phyloP scores from a whole-genome alignment of 257 asterid species.

The Agastache rugosa region DNA sequence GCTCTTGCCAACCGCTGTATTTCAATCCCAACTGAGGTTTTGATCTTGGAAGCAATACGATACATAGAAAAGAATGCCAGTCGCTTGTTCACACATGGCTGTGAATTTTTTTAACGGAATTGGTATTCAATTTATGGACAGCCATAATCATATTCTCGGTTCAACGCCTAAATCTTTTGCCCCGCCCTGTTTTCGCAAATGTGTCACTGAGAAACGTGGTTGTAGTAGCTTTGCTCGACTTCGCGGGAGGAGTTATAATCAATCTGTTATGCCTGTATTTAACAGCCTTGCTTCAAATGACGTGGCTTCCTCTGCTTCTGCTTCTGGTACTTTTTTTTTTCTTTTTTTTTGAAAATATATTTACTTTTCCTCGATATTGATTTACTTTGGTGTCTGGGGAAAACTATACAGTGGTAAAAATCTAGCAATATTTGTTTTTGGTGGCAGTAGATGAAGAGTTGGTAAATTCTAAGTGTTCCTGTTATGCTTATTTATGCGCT shows the following conservation, averaged over 20 bases:
- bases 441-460: not conserved
- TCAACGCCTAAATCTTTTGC: not conserved
- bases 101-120: not conserved
- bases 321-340: conserved; percentile 11
- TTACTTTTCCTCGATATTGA: not conserved
- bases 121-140: not conserved
- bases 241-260: not conserved
- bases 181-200: not conserved
- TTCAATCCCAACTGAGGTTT: not conserved
- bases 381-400: not conserved
- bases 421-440: not conserved
- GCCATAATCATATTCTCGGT: not conserved
- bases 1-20: too few relatives aligned
- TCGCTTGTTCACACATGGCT: not conserved
- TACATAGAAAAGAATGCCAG: not conserved
- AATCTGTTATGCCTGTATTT: not conserved
- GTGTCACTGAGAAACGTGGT: not conserved
- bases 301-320: conserved; percentile 17
- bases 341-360: too few relatives aligned
- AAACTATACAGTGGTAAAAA: not conserved
- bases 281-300: not conserved
- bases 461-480: not conserved
- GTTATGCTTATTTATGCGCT: not conserved
- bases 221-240: not conserved
- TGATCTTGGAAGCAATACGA: not conserved